Conservation (phyloP, 2,329 filamentous ascomycete genomes). For the Dichotomopilus funicola region DNA sequence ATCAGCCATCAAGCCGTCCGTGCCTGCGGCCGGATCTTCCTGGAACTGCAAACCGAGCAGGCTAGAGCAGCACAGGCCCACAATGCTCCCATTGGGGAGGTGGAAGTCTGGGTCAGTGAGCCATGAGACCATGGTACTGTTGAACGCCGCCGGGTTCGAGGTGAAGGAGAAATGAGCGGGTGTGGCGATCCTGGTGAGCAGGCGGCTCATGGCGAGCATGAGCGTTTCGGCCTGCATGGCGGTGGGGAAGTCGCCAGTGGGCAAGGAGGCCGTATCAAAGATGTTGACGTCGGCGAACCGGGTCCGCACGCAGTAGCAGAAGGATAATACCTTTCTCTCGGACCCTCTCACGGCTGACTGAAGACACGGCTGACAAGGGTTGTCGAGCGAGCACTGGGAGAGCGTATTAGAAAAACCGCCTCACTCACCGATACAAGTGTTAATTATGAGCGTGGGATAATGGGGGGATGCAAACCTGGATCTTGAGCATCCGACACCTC, state of each 20-base stretch:
- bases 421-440: background rate
- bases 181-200: constrained; percentile 21
- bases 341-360: constrained; percentile 24
- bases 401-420: background rate
- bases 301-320: constrained; percentile 28
- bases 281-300: constrained; percentile 28
- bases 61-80: constrained; percentile 25
- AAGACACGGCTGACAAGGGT: constrained; percentile 25
- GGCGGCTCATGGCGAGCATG: constrained; percentile 16
- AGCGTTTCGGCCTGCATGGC: constrained; percentile 21
- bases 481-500: constrained; percentile 27
- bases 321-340: constrained; percentile 26
- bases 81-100: constrained; percentile 26
- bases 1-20: constrained; percentile 23
- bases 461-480: constrained; percentile 19
- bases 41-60: constrained; percentile 21
- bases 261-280: constrained; percentile 12
- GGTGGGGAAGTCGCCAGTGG: background rate
- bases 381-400: constrained; percentile 25
- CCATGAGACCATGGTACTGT: constrained; percentile 26
- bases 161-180: constrained; percentile 18
- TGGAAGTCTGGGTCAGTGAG: constrained; percentile 23
- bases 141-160: constrained; percentile 18
- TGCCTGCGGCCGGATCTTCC: constrained; percentile 15
- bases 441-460: background rate